Evolutionary conservation across 106 monocot species (phyloP).

Genomic region (Alisma plantagoaquatica): DNA sequence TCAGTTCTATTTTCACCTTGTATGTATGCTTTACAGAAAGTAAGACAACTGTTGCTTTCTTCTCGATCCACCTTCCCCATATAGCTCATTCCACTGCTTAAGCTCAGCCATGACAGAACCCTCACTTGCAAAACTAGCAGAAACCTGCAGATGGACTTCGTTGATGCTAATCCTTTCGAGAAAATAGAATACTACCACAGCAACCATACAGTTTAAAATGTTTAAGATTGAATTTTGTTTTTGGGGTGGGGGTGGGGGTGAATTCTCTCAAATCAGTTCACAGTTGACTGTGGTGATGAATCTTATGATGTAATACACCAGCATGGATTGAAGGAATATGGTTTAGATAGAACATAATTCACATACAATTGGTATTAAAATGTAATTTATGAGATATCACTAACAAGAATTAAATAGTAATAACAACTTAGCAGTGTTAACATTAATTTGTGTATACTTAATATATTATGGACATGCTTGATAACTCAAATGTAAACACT

Average conservation of each 20-base stretch:
- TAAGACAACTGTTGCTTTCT: conserved; percentile 13
- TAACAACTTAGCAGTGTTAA: too few species aligned
- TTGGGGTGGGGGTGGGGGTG: too few species aligned
- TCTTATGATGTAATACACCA: not conserved
- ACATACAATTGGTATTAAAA: too few species aligned
- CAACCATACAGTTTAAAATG: not conserved
- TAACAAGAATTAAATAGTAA: too few species aligned
- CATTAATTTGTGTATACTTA: too few species aligned
- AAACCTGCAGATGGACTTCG: conserved; percentile 7
- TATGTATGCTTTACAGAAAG: conserved; percentile 9
- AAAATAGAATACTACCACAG: not conserved
- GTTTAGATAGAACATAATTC: too few species aligned
- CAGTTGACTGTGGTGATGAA: not conserved
- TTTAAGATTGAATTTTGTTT: too few species aligned
- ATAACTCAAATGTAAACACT: too few species aligned
- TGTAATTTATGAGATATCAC: too few species aligned
- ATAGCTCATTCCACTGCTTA: conserved; percentile 17
- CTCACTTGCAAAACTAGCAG: conserved; percentile 16
- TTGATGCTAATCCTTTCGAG: not conserved
- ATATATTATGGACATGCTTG: too few species aligned
- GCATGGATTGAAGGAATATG: not conserved
- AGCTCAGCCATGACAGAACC: conserved; percentile 15
- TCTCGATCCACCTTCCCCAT: conserved; percentile 24
- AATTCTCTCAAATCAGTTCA: not conserved
- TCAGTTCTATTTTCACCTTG: too few species aligned